Percentiles rank a stretch among this genome's conserved stretches.
Conservation (phyloP, 2,329 filamentous ascomycete genomes). For the Paracamarosporium sp. region DNA sequence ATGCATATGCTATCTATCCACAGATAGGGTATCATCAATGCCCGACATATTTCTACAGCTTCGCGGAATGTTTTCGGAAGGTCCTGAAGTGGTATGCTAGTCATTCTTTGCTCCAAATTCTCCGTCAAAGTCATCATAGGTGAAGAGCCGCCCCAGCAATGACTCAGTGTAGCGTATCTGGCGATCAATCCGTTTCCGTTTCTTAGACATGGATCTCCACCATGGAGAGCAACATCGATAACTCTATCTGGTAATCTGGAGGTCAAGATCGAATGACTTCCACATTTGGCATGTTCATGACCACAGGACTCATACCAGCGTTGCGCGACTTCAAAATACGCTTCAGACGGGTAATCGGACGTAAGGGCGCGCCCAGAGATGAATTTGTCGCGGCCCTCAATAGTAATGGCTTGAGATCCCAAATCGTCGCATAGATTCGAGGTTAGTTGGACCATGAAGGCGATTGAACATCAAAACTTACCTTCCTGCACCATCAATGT, state of each 20-base stretch:
- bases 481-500: slow-evolving; percentile 8
- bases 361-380: slow-evolving; percentile 1
- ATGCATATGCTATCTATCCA: slow-evolving; percentile 20
- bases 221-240: slow-evolving; percentile 1
- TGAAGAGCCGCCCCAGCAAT: slow-evolving; percentile 45
- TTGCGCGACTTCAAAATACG: slow-evolving; percentile 8
- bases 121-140: not conserved
- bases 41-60: slow-evolving; percentile 1
- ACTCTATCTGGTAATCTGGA: slow-evolving; percentile 4
- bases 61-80: slow-evolving; percentile 13
- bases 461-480: not conserved
- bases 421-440: slow-evolving; percentile 1
- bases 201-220: not conserved
- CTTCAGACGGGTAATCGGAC: not conserved
- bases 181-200: slow-evolving; percentile 1
- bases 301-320: slow-evolving; percentile 9
- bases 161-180: slow-evolving; percentile 7
- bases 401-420: not conserved
- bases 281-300: slow-evolving; percentile 2
- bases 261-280: not conserved
- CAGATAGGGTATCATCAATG: slow-evolving; percentile 7
- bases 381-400: not conserved
- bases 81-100: not conserved
- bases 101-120: not conserved
- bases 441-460: not conserved